Base-by-base conservation (phyloP, 2,329 filamentous ascomycete species). In the Mollisiaceae sp. region DNA sequence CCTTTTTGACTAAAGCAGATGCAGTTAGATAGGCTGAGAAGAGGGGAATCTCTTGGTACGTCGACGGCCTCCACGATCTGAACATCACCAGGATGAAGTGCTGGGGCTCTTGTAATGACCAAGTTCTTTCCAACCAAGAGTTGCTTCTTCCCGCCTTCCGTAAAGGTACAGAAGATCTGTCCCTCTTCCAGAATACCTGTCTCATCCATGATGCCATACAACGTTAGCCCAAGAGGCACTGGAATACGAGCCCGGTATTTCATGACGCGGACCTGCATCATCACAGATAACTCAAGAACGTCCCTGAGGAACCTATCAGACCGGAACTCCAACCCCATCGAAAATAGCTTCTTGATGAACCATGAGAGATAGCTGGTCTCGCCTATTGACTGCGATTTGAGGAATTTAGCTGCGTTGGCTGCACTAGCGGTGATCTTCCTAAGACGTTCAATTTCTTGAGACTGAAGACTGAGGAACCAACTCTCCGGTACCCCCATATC, bases 121-220 rank as follows among this genome's bases (percentile, higher is more conserved):
- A 79, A 67, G 1, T 74, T 68, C 4, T 74, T 64, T 4, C 73
- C 71, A 15, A 63, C 41, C 6, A 54, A 35, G 8, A 54, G 15
- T 12, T 27, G 22, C 50, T 18, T 54, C 4, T 54, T 35, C 24
- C 32, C 32, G 12, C 22, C 27, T 32, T 18, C 8, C 67, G 12
- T 5, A 47, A 55, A 43, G 54, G 85, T 84, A 61, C 91, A 84
- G 70, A 88, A 94, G 0, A 94, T 84, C 68, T 96, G 81, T 0
- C 85, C 85, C 72, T 92, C 88, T 11, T 83, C 69, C 0, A 97
- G 80, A 43, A 83, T 85, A 0, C 85, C 86, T 0, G 91, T 93
- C 76, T 96, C 92, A 67, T 97, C 93, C 86, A 95, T 91, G 59
- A 96, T 83, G 0, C 93, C 93, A 70, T 93, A 93, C 0, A 96